These are phyloP conservation scores for Magnusiomyces fungicola DNA, from an alignment of 1,139 yeast genomes.

Conservation along the genomic window DNA sequence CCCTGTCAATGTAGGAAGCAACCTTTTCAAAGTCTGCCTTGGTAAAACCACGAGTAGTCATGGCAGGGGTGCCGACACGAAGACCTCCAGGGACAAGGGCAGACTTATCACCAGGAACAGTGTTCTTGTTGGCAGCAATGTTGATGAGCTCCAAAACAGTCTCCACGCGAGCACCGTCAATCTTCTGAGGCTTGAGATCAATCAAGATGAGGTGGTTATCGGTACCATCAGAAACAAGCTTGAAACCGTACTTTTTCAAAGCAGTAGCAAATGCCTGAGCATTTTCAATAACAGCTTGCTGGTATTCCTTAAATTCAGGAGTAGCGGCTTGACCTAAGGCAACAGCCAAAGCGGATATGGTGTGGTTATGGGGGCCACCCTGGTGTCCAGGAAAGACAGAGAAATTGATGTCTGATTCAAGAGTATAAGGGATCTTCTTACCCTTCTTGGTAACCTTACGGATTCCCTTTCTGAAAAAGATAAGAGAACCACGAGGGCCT, in stretches of 20 bases:
- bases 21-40: constrained; percentile 79
- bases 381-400: constrained; percentile 99
- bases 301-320: constrained; percentile 89
- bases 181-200: constrained; percentile 77
- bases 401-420: constrained; percentile 92
- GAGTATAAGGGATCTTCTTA: constrained; percentile 77
- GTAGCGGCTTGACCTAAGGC: constrained; percentile 92
- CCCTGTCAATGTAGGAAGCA: constrained; percentile 75
- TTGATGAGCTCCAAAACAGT: constrained; percentile 89
- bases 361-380: constrained; percentile 99
- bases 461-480: constrained; percentile 95
- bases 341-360: constrained; percentile 93
- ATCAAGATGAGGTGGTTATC: constrained; percentile 95
- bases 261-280: constrained; percentile 78
- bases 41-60: constrained; percentile 95
- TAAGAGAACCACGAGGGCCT: constrained; percentile 99
- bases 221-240: constrained; percentile 87
- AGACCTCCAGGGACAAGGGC: constrained; percentile 98
- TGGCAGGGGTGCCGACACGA: constrained; percentile 97
- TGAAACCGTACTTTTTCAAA: constrained; percentile 64
- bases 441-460: constrained; percentile 90
- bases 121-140: constrained; percentile 94
- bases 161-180: constrained; percentile 98
- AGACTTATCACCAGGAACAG: constrained; percentile 97
- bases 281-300: constrained; percentile 78